Base-by-base conservation (phyloP, 75 land plant genomes). In the Ceratopteris richardii region DNA sequence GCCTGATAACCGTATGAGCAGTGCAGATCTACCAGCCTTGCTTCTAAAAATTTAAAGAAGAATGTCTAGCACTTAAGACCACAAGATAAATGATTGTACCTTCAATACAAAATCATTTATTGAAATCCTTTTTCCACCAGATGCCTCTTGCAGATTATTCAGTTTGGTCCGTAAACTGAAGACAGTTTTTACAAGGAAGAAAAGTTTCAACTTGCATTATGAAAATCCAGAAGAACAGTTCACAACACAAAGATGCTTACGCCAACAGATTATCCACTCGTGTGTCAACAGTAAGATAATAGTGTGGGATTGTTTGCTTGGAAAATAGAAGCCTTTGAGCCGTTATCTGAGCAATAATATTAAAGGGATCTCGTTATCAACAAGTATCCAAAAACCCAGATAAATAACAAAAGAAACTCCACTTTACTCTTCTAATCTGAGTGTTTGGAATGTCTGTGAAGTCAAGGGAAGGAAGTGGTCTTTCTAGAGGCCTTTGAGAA, bases 301-400 rank as follows among this genome's bases (percentile, higher is more conserved):
- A 95, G 58, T 95, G 99, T 44, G 99, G 99, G 68, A 95, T 95
- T 30, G 92, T 90, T 59, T 95, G 99, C 67, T 95, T 95, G 11
- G 99, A 95, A 18, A 72, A 73, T 39, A 95, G 69, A 62, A 95
- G 85, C 0, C 99, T 80, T 36, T 84, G 84, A 21, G 99, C 99
- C 28, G 89, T 95, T 28, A 95, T 57, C 99, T 95, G 86, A 19
- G 31, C n/a, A n/a, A n/a, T n/a, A n/a, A n/a, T n/a, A n/a, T n/a
- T n/a, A n/a, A n/a, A n/a, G n/a, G n/a, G n/a, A n/a, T n/a, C n/a
- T n/a, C n/a, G n/a, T n/a, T n/a, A n/a, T n/a, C n/a, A n/a, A n/a
- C n/a, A n/a, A n/a, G n/a, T n/a, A n/a, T n/a, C n/a, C n/a, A n/a
- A n/a, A n/a, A n/a, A n/a, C n/a, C n/a, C n/a, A n/a, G n/a, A n/a